These are phyloP conservation scores for Delonix regia DNA, from an alignment of 306 rosid genomes.

Conservation along the genomic window DNA sequence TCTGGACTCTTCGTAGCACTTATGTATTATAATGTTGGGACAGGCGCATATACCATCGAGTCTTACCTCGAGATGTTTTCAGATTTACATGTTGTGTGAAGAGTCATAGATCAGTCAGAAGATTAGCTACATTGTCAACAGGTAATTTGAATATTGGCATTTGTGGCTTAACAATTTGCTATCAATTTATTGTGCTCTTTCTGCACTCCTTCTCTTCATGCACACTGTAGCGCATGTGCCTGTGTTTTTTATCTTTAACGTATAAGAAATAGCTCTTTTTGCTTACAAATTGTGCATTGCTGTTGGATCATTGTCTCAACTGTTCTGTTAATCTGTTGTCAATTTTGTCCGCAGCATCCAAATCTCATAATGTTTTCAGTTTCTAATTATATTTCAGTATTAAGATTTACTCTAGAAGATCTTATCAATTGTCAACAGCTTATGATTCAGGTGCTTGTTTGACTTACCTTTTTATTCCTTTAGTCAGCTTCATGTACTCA, in stretches of 20 bases:
- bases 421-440: neutral
- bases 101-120: constrained; percentile 51
- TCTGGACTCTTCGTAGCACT: constrained; percentile 11
- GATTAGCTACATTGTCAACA: constrained; percentile 53
- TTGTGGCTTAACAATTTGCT: neutral
- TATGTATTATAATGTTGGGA: constrained; percentile 35
- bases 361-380: neutral
- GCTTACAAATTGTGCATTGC: neutral
- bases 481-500: neutral
- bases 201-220: neutral
- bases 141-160: constrained; percentile 49
- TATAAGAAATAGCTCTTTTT: constrained; percentile 21
- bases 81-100: constrained; percentile 51
- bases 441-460: neutral
- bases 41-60: constrained; percentile 63
- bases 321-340: constrained; percentile 20
- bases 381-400: constrained; percentile 1
- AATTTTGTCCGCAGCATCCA: constrained; percentile 5
- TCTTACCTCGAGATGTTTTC: constrained; percentile 48
- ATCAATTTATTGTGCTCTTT: neutral
- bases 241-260: neutral
- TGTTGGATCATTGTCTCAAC: constrained; percentile 16
- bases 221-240: neutral
- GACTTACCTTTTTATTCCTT: neutral
- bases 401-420: neutral